Conservation (phyloP, 2,329 filamentous ascomycete species). For the Ascochyta rabiei region DNA sequence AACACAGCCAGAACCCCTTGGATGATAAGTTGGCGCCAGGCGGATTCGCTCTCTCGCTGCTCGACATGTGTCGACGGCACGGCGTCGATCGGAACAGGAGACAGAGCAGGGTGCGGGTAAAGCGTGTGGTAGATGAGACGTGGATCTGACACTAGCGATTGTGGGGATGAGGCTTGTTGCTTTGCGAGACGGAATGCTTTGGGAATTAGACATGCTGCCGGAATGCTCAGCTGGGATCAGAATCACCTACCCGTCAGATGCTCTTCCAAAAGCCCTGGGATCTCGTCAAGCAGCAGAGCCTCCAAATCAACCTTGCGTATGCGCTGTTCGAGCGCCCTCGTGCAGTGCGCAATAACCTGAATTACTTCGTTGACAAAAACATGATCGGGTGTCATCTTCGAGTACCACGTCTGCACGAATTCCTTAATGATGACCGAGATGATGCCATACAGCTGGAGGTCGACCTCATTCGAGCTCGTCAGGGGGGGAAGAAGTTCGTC, state of each 20-base stretch:
- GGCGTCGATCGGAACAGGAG: conserved; percentile 70
- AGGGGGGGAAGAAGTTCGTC: conserved; percentile 86
- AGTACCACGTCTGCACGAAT: conserved; percentile 92
- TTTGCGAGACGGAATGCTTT: conserved; percentile 74
- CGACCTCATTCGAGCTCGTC: conserved; percentile 92
- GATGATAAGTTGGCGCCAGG: conserved; percentile 87
- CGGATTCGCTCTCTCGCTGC: conserved; percentile 77
- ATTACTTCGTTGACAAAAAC: conserved; percentile 86
- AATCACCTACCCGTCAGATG: conserved; percentile 74
- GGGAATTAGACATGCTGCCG: conserved; percentile 33
- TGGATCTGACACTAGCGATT: conserved; percentile 66
- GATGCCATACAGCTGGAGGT: conserved; percentile 90
- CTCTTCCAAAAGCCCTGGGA: conserved; percentile 78
- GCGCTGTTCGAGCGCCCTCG: conserved; percentile 83
- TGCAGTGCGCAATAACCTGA: conserved; percentile 90
- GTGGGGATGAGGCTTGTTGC: conserved; percentile 62
- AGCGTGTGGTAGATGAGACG: conserved; percentile 82
- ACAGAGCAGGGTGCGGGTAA: conserved; percentile 79
- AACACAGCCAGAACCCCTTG: conserved; percentile 81
- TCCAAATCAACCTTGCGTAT: conserved; percentile 82
- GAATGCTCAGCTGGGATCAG: conserved; percentile 23
- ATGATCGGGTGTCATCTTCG: conserved; percentile 88
- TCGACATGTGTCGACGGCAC: conserved; percentile 59
- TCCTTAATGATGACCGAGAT: conserved; percentile 89
- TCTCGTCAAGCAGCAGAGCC: conserved; percentile 81